Evolutionary conservation across 164 flowering plant species (phyloP).

Genomic region (Macadamia tetraphylla): DNA sequence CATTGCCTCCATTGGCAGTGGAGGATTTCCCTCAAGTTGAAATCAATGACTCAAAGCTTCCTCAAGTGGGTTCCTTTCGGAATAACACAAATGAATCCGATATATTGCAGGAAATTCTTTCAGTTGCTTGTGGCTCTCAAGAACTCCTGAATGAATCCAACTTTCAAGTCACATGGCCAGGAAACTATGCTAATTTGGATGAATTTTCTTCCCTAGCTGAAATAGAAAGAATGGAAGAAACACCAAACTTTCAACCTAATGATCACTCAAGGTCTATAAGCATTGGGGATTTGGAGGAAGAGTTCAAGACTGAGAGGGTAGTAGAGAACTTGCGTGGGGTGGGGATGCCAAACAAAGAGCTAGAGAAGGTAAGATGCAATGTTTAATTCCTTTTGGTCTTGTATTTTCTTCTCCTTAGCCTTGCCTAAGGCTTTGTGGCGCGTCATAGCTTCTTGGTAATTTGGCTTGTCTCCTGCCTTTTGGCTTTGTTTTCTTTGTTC

Average conservation of each 20-base stretch:
- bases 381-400: background rate
- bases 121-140: slow-evolving; percentile 62
- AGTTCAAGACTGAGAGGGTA: slow-evolving; percentile 33
- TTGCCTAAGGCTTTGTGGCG: too few relatives aligned
- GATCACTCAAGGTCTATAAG: slow-evolving; percentile 32
- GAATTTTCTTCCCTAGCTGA: slow-evolving; percentile 34
- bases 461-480: too few relatives aligned
- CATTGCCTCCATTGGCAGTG: slow-evolving; percentile 63
- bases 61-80: slow-evolving; percentile 14
- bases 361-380: slow-evolving; percentile 42
- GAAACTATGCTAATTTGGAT: slow-evolving; percentile 21
- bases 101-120: slow-evolving; percentile 58
- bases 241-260: slow-evolving; percentile 4
- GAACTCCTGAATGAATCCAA: slow-evolving; percentile 36
- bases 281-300: slow-evolving; percentile 35
- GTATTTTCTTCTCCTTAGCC: too few relatives aligned
- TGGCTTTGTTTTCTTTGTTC: too few relatives aligned
- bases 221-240: background rate
- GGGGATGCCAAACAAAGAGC: slow-evolving; percentile 59
- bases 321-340: slow-evolving; percentile 71
- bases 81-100: slow-evolving; percentile 28
- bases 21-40: slow-evolving; percentile 49
- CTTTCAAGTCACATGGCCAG: slow-evolving; percentile 28
- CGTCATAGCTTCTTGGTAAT: too few relatives aligned
- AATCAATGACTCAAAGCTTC: slow-evolving; percentile 18